Percentiles rank a stretch among this genome's conserved stretches.
These are phyloP conservation scores for Aspergillus avenaceus DNA, from an alignment of 495 filamentous ascomycete genomes.

Conservation along the genomic window DNA sequence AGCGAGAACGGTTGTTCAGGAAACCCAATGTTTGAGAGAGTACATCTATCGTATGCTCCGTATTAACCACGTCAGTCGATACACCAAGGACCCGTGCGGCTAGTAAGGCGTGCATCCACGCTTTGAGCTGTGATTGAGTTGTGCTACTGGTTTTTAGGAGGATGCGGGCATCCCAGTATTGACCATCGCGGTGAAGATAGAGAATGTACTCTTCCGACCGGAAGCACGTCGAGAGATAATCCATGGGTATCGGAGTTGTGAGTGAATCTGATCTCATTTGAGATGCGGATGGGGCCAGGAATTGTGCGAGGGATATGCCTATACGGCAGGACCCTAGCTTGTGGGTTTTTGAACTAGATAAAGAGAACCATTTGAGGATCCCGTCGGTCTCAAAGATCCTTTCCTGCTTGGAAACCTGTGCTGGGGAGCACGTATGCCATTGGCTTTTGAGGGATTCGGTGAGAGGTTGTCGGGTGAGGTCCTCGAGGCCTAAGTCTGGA, in stretches of 20 bases:
- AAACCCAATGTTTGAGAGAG: constrained; percentile 17
- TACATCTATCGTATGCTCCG: constrained; percentile 6
- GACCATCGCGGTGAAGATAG: constrained; percentile 12
- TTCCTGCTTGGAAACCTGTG: constrained; percentile 62
- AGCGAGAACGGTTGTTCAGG: constrained; percentile 35
- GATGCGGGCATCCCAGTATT: constrained; percentile 44
- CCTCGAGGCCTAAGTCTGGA: constrained; percentile 6
- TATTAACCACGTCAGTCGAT: neutral
- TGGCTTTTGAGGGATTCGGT: neutral
- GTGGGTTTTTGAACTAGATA: constrained; percentile 9
- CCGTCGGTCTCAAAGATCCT: constrained; percentile 66
- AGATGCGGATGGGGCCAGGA: constrained; percentile 10
- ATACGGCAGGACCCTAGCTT: constrained; percentile 29
- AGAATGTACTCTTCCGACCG: constrained; percentile 28
- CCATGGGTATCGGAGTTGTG: constrained; percentile 18
- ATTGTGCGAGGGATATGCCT: constrained; percentile 27
- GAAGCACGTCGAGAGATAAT: constrained; percentile 22
- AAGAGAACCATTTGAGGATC: constrained; percentile 48
- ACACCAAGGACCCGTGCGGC: constrained; percentile 32
- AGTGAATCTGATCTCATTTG: constrained; percentile 1
- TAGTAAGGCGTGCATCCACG: constrained; percentile 71
- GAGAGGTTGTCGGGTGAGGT: neutral
- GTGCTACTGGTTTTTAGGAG: constrained; percentile 59
- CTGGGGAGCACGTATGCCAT: constrained; percentile 34
- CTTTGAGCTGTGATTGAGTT: constrained; percentile 53